phyloP scores from a whole-genome alignment of 805 yeast genomes.

The Jamesozyma spencerorum region DNA sequence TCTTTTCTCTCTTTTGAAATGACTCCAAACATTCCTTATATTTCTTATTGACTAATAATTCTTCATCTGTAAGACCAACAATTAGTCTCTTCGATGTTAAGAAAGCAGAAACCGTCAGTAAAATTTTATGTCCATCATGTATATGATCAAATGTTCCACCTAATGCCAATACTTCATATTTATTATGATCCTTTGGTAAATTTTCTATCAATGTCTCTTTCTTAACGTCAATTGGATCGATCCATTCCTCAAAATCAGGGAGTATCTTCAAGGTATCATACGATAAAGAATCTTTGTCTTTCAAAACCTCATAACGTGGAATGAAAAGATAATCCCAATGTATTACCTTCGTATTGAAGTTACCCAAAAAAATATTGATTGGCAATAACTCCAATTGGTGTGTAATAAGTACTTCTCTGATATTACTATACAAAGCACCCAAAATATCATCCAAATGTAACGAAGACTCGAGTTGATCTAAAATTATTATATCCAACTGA shows the following conservation, averaged over 20 bases:
- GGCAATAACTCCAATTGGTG: conserved; percentile 14
- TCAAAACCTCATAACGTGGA: conserved; percentile 2
- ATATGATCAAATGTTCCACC: conserved; percentile 98
- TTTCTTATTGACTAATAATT: conserved; percentile 64
- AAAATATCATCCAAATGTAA: conserved; percentile 20
- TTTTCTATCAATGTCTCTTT: background rate
- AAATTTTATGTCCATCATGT: conserved; percentile 89
- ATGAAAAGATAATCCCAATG: conserved; percentile 16
- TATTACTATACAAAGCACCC: conserved; percentile 23
- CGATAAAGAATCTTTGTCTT: background rate
- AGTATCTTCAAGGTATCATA: conserved; percentile 1
- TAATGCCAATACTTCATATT: conserved; percentile 44
- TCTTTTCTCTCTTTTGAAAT: conserved; percentile 41
- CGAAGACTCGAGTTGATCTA: conserved; percentile 14
- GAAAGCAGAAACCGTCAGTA: conserved; percentile 64
- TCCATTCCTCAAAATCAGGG: background rate
- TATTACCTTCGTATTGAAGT: conserved; percentile 6
- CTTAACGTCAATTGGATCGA: background rate
- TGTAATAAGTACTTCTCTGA: conserved; percentile 19
- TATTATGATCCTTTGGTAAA: conserved; percentile 13
- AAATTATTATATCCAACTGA: conserved; percentile 17
- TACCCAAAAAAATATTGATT: conserved; percentile 19
- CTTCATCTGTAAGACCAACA: conserved; percentile 76
- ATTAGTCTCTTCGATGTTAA: conserved; percentile 48
- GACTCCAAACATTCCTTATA: conserved; percentile 56